A percentile compares a stretch with the other conserved stretches of the same genome.
phyloP scores from a whole-genome alignment of 768 basidiomycete genomes.

The Krasilnikovozyma curviuscula region DNA sequence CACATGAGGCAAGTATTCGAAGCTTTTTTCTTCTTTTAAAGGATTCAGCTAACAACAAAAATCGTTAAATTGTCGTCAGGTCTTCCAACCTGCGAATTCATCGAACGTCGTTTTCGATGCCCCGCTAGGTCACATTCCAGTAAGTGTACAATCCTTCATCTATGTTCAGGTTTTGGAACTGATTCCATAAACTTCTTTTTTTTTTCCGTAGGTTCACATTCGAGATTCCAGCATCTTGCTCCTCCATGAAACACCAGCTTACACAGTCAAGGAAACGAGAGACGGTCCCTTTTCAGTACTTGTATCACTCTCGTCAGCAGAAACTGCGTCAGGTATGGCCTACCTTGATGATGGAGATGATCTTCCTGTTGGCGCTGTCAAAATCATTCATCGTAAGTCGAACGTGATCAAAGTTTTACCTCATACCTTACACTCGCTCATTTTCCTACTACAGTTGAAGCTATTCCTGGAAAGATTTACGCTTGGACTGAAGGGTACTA shows the following conservation, averaged over 20 bases:
- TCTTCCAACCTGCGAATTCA: no score
- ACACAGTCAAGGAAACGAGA: constrained; percentile 49
- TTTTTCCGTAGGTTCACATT: no score
- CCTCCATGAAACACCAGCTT: constrained; percentile 41
- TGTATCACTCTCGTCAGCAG: constrained; percentile 35
- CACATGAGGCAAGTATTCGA: constrained; percentile 34
- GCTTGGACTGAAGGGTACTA: constrained; percentile 24
- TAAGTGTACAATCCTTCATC: constrained; percentile 56
- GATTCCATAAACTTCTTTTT: no score
- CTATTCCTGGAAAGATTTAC: neutral
- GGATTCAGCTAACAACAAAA: no score
- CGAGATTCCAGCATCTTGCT: constrained; percentile 33
- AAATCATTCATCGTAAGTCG: constrained; percentile 33
- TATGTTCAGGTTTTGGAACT: no score
- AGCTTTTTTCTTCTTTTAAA: no score
- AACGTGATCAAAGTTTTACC: constrained; percentile 28
- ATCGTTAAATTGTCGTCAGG: no score
- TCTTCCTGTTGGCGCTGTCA: constrained; percentile 38
- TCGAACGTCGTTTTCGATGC: no score
- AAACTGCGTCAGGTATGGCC: constrained; percentile 39
- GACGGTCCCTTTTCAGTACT: constrained; percentile 44
- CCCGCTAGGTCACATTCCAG: constrained; percentile 54
- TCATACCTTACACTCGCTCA: neutral
- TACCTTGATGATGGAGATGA: constrained; percentile 55
- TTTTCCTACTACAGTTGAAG: neutral